phyloP scores from a whole-genome alignment of 1,284 basidiomycete genomes.

The Cerioporus squamosus region DNA sequence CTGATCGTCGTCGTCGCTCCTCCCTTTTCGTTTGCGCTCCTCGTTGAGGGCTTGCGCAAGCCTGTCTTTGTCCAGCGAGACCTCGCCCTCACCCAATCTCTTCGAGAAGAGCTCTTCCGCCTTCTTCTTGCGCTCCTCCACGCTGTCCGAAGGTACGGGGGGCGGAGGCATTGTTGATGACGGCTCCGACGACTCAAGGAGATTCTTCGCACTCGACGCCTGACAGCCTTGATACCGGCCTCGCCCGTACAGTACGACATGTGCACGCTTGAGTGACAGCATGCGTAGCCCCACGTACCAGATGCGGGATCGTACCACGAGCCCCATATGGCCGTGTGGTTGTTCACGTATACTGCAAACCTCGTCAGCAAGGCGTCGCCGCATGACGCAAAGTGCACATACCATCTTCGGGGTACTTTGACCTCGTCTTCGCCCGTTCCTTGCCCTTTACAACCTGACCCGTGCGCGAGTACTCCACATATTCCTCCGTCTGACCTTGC shows the following conservation, averaged over 20 bases:
- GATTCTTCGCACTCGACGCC: slow-evolving; percentile 70
- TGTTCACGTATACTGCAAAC: slow-evolving; percentile 81
- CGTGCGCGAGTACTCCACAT: slow-evolving; percentile 95
- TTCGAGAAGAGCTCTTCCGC: slow-evolving; percentile 67
- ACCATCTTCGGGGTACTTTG: slow-evolving; percentile 97
- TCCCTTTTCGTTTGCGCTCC: slow-evolving; percentile 79
- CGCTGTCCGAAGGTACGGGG: slow-evolving; percentile 26
- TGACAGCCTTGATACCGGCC: slow-evolving; percentile 82
- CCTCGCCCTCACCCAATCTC: slow-evolving; percentile 75
- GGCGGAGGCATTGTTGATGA: slow-evolving; percentile 28
- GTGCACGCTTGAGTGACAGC: slow-evolving; percentile 89
- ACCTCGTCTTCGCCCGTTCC: slow-evolving; percentile 82
- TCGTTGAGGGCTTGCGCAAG: slow-evolving; percentile 75
- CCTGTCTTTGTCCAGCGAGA: slow-evolving; percentile 71
- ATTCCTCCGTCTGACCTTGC: slow-evolving; percentile 95
- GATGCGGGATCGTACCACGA: slow-evolving; percentile 85
- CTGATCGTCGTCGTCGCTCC: slow-evolving; percentile 59
- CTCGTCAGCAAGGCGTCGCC: background rate
- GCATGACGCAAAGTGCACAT: slow-evolving; percentile 34
- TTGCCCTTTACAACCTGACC: slow-evolving; percentile 94
- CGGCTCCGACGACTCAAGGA: slow-evolving; percentile 48
- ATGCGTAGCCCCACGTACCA: slow-evolving; percentile 90
- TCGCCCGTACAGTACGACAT: slow-evolving; percentile 93
- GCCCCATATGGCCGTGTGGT: slow-evolving; percentile 95
- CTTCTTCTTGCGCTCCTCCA: slow-evolving; percentile 45